These are phyloP conservation scores for Podospora australis DNA, from an alignment of 495 filamentous ascomycete species.

Conservation along the genomic window DNA sequence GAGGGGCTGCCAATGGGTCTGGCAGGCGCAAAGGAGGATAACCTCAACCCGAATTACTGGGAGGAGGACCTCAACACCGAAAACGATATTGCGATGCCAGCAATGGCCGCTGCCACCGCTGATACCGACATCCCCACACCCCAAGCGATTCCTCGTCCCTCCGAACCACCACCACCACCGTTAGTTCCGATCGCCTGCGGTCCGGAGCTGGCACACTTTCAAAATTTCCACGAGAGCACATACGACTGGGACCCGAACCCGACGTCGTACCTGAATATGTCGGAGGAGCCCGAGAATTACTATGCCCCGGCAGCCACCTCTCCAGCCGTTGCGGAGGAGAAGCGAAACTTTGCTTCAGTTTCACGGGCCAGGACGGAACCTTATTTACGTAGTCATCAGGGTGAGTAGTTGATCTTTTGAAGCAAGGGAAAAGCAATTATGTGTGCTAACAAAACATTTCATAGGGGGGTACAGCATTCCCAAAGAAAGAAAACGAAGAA, in stretches of 20 bases:
- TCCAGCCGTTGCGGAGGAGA: neutral
- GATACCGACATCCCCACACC: neutral
- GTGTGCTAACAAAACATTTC: neutral
- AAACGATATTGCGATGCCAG: too few relatives aligned
- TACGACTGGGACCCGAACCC: constrained; percentile 23
- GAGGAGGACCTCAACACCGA: neutral
- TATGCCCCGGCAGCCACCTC: neutral
- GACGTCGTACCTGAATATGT: constrained; percentile 26
- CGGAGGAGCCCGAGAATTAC: constrained; percentile 14
- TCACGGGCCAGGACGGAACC: neutral
- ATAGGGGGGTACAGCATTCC: too few relatives aligned
- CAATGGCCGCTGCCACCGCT: neutral
- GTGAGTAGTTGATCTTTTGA: neutral
- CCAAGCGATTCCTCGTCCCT: neutral
- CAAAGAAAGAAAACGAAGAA: constrained; percentile 10
- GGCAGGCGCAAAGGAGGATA: neutral
- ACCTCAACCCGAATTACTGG: neutral
- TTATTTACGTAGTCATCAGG: neutral
- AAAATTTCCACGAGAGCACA: neutral
- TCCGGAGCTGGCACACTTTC: constrained; percentile 5
- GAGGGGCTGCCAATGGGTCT: neutral
- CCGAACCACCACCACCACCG: neutral
- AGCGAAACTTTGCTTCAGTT: neutral
- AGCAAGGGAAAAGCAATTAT: neutral
- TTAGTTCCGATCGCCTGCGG: constrained; percentile 9